Percentiles rank a stretch among this genome's conserved stretches.
phyloP scores from a whole-genome alignment of 306 rosid genomes.

The Malus fusca region DNA sequence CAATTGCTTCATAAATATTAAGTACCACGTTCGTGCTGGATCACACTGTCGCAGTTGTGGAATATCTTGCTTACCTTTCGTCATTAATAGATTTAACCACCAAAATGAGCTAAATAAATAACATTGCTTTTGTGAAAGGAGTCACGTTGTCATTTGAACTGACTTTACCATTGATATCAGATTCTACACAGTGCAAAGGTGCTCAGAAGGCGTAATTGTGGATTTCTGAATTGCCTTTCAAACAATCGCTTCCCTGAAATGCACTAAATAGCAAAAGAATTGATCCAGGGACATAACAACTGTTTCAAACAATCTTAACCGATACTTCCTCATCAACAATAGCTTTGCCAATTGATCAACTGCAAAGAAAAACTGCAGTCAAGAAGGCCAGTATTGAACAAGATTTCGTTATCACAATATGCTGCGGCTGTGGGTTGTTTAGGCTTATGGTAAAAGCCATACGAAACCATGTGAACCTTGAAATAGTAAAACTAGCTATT shows the following conservation, averaged over 20 bases:
- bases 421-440: background rate
- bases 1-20: background rate
- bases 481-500: slow-evolving; percentile 8
- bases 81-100: slow-evolving; percentile 27
- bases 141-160: slow-evolving; percentile 7
- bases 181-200: slow-evolving; percentile 1
- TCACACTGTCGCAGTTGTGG: slow-evolving; percentile 7
- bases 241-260: background rate
- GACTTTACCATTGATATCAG: background rate
- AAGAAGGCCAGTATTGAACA: slow-evolving; percentile 3
- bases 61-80: slow-evolving; percentile 13
- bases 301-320: background rate
- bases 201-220: background rate
- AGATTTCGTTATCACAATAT: background rate
- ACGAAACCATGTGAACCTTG: slow-evolving; percentile 22
- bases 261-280: slow-evolving; percentile 7
- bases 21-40: slow-evolving; percentile 4
- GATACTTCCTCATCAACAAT: slow-evolving; percentile 1
- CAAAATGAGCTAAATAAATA: slow-evolving; percentile 14
- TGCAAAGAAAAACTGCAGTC: slow-evolving; percentile 11
- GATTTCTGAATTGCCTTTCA: background rate
- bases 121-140: slow-evolving; percentile 15
- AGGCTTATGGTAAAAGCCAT: slow-evolving; percentile 4
- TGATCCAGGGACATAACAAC: slow-evolving; percentile 13
- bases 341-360: slow-evolving; percentile 10